Conservation (phyloP, 768 basidiomycete species). For the Nevesoporus exiguus region DNA sequence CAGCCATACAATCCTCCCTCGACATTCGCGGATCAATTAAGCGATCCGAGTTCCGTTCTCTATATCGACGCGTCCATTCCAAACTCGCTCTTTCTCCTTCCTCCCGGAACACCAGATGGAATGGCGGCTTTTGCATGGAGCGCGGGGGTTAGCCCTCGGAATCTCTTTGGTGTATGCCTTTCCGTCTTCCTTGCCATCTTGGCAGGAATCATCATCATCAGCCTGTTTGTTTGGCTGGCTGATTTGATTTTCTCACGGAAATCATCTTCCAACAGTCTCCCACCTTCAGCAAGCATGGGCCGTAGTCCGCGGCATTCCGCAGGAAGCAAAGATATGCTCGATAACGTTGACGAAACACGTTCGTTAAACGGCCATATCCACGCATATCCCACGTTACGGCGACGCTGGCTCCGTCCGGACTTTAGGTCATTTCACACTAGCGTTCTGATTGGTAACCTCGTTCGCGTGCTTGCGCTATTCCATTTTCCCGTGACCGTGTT, state of each 20-base stretch:
- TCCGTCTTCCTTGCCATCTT: constrained; percentile 78
- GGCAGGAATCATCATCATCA: constrained; percentile 66
- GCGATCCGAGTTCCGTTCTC: constrained; percentile 66
- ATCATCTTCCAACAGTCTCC: constrained; percentile 15
- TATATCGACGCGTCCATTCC: constrained; percentile 66
- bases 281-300: constrained; percentile 19
- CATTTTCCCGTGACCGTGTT: constrained; percentile 94
- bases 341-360: constrained; percentile 33
- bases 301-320: constrained; percentile 42
- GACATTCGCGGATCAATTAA: constrained; percentile 70
- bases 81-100: constrained; percentile 74
- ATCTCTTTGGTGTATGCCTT: constrained; percentile 82
- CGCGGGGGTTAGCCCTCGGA: constrained; percentile 76
- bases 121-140: constrained; percentile 82
- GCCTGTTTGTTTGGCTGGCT: constrained; percentile 66
- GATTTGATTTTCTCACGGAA: constrained; percentile 49
- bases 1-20: constrained; percentile 60
- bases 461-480: constrained; percentile 87
- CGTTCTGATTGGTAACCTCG: constrained; percentile 84
- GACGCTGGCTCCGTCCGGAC: constrained; percentile 44
- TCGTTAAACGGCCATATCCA: constrained; percentile 27
- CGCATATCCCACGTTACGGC: constrained; percentile 24
- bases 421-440: constrained; percentile 78
- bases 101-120: constrained; percentile 55
- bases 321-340: constrained; percentile 52